Evolutionary conservation across 257 asterid genomes (phyloP).

Genomic region (Hygrophila difformis): DNA sequence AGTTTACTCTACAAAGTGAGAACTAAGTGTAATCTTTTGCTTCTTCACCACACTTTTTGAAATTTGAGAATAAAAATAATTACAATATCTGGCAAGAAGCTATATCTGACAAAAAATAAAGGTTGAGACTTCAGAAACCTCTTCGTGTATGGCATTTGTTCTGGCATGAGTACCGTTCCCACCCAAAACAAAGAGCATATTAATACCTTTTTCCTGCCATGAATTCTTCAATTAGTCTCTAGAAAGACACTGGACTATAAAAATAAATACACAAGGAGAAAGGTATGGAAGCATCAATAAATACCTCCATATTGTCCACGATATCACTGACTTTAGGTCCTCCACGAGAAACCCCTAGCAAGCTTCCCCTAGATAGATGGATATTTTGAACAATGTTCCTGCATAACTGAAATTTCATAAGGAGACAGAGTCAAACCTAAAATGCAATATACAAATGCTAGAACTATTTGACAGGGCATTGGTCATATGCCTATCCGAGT

Average conservation of each 20-base stretch:
- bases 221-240: conserved; percentile 13
- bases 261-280: background rate
- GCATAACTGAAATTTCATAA: conserved; percentile 47
- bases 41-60: too few species aligned
- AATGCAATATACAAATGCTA: too few species aligned
- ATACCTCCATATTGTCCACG: conserved; percentile 85
- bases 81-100: too few species aligned
- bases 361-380: conserved; percentile 97
- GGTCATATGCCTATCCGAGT: too few species aligned
- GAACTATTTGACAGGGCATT: too few species aligned
- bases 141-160: conserved; percentile 89
- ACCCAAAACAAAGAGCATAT: conserved; percentile 93
- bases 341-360: conserved; percentile 97
- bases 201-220: conserved; percentile 83
- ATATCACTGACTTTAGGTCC: conserved; percentile 77
- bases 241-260: conserved; percentile 7
- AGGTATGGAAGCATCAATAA: conserved; percentile 3
- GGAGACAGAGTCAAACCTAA: conserved; percentile 2
- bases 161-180: conserved; percentile 99
- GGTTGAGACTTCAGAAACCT: conserved; percentile 44
- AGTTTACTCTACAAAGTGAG: too few species aligned
- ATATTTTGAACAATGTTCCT: conserved; percentile 85
- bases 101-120: background rate
- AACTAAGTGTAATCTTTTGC: too few species aligned
- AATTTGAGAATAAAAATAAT: too few species aligned